Evolutionary conservation across 2,329 filamentous ascomycete genomes (phyloP).

Genomic region (Hymenoscyphus albidus): DNA sequence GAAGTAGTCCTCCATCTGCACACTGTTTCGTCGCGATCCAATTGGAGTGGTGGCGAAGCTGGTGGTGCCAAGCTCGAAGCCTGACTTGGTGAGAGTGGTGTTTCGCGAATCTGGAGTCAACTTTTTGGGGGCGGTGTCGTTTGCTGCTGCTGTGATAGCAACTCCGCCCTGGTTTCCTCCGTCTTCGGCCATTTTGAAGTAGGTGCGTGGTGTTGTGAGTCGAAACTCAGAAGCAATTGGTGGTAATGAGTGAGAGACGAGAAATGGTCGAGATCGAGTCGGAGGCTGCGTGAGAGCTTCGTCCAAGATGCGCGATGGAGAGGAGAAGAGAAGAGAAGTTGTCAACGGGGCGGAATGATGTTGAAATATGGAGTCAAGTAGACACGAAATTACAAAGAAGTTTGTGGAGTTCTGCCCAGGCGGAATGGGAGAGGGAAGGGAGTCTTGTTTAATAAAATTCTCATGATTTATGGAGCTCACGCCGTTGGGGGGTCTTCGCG

Average conservation of each 20-base stretch:
- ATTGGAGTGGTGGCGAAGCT: constrained; percentile 21
- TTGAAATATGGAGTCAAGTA: background rate
- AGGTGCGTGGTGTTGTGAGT: background rate
- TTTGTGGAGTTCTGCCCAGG: background rate
- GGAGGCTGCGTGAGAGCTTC: background rate
- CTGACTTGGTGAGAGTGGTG: constrained; percentile 16
- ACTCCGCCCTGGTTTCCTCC: constrained; percentile 4
- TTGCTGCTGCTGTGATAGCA: background rate
- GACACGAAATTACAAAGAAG: background rate
- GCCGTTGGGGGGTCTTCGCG: too few relatives aligned
- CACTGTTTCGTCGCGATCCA: constrained; percentile 8
- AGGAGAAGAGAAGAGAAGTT: background rate
- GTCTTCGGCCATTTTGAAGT: constrained; percentile 21
- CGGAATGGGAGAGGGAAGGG: background rate
- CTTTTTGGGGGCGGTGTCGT: background rate
- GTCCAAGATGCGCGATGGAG: background rate
- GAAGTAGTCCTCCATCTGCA: constrained; percentile 28
- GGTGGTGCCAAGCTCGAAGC: constrained; percentile 8
- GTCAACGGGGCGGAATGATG: background rate
- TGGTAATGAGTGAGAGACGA: background rate
- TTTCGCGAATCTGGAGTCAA: constrained; percentile 14
- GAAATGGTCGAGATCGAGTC: background rate
- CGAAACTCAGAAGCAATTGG: background rate
- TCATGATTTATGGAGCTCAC: too few relatives aligned
- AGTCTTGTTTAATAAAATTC: too few relatives aligned